Base-by-base conservation (phyloP, 768 basidiomycete species). In the Albatrellus ellisii region DNA sequence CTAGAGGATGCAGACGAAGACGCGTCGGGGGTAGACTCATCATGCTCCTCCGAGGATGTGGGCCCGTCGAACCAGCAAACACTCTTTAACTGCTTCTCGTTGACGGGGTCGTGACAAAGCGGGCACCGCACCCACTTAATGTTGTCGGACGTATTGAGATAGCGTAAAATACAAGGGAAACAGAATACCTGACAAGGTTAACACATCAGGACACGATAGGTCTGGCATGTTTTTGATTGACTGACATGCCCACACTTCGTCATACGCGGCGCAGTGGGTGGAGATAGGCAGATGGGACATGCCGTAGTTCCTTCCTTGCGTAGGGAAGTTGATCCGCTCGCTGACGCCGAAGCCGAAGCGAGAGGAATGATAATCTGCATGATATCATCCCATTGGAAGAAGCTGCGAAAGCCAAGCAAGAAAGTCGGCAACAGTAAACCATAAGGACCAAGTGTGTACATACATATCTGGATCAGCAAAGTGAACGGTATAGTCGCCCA, bases 381-480 rank as follows among this genome's bases (percentile, higher is more conserved):
- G 52, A 99, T 85, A 61, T 97, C 89, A 14, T 84, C 75, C 90
- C 91, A 95, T 67, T 91, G 87, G 59, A 94, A 87, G 65, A 83
- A 91, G 54, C 91, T 95, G 46, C 4, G 11, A 46, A 33, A 41
- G 42, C 43, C 32, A 17, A 41, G 35, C 46, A 34, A 45, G 26
- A 38, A 31, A 31, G 7, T 39, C 31, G 12, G 41, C 14, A 47
- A 48, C 56, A 56, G 40, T 33, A 26, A 26, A 26, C 22, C 37
- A n/a, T n/a, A n/a, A n/a, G n/a, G n/a, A n/a, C n/a, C n/a, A n/a
- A 26, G 26, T 43, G 38, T 36, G 47, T 39, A 67, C 86, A 55
- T 60, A 85, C 84, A 98, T 92, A 61, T 99, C 95, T 26, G 95
- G 90, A 60, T 97, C 92, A 31, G 89, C 90, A 56, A 97, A 92